These are phyloP conservation scores for Leptomonas seymouri DNA, from an alignment of 208 protist genomes.

Conservation along the genomic window DNA sequence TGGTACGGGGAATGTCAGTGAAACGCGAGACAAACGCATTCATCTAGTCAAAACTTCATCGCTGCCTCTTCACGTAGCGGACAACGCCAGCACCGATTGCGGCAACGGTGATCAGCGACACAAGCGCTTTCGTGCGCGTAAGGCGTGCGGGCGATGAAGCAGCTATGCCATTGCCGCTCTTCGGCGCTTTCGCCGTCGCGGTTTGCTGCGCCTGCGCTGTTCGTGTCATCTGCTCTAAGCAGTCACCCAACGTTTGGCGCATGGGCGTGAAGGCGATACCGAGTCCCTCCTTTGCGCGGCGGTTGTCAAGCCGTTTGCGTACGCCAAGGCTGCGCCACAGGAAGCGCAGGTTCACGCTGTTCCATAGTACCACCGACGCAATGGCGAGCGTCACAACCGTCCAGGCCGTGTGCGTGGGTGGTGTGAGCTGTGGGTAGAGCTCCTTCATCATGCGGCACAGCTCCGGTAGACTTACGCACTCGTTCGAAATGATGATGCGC, in stretches of 20 bases:
- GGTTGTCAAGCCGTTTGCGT: constrained; percentile 72
- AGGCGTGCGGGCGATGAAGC: background rate
- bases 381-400: constrained; percentile 82
- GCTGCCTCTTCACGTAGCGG: constrained; percentile 19
- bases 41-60: background rate
- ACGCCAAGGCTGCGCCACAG: constrained; percentile 87
- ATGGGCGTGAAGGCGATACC: constrained; percentile 80
- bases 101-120: constrained; percentile 23
- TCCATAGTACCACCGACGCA: constrained; percentile 43
- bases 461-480: constrained; percentile 77
- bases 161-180: background rate
- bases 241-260: constrained; percentile 68
- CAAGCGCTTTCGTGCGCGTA: constrained; percentile 10
- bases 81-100: constrained; percentile 22
- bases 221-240: constrained; percentile 71
- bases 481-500: constrained; percentile 85
- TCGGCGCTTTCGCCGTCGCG: background rate
- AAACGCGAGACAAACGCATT: background rate
- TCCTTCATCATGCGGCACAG: constrained; percentile 73
- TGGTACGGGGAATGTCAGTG: background rate
- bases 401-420: constrained; percentile 76
- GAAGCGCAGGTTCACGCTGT: constrained; percentile 68
- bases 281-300: constrained; percentile 53
- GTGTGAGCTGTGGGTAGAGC: constrained; percentile 76
- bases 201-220: constrained; percentile 48